Evolutionary conservation across 2,329 filamentous ascomycete species (phyloP).

Genomic region (Dryadomyces quercus-mongolicae): DNA sequence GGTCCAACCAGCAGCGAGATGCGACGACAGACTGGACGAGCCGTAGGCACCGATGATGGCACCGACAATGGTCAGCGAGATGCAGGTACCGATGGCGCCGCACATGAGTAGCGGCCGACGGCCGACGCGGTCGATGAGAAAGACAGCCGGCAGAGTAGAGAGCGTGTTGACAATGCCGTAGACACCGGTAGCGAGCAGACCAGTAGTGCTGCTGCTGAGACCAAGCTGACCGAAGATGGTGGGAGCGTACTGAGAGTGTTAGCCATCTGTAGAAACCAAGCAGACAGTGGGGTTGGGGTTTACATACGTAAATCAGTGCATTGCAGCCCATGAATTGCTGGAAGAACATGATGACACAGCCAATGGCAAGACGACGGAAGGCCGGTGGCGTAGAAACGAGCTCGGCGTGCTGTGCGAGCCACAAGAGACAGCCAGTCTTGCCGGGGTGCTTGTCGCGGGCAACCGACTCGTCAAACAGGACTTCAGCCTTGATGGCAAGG

Average conservation of each 20-base stretch:
- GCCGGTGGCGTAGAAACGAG: neutral
- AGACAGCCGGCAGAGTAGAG: neutral
- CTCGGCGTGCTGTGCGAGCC: neutral
- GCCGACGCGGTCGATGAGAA: neutral
- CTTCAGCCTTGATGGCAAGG: neutral
- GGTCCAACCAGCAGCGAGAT: neutral
- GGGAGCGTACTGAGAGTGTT: neutral
- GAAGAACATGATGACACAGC: neutral
- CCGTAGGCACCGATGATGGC: neutral
- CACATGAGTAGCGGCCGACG: neutral
- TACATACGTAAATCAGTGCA: neutral
- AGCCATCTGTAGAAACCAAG: neutral
- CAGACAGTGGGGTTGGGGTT: neutral
- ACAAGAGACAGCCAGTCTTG: neutral
- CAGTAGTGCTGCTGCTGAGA: neutral
- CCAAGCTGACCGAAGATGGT: neutral
- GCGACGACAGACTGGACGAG: neutral
- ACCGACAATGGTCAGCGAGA: neutral
- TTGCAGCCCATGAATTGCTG: constrained; percentile 3
- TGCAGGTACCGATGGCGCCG: neutral
- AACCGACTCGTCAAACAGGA: neutral
- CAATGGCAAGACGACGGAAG: neutral
- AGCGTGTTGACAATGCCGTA: neutral
- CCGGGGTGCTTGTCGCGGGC: neutral
- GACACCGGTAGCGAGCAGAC: neutral